Base-by-base conservation (phyloP, 352 stramenopile genomes). In the Thraustochytrium striatum region DNA sequence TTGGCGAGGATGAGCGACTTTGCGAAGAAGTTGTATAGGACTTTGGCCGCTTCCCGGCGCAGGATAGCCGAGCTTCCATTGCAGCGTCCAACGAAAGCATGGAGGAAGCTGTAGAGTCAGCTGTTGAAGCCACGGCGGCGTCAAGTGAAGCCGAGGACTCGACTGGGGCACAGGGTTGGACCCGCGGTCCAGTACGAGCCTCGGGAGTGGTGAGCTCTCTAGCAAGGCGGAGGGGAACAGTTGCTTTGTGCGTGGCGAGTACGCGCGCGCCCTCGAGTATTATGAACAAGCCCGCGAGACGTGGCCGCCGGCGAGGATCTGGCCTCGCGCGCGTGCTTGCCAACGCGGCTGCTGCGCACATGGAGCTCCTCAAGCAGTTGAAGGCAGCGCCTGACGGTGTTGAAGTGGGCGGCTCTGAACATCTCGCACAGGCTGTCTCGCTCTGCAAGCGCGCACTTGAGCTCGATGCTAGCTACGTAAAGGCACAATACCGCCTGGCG, bases 21-120 rank as follows among this genome's bases (percentile, higher is more conserved):
- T 70, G 65, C 65, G 3, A 65, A 44, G 3, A 75, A 75, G 47
- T 28, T 75, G 13, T 72, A 75, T 30, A 38, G 13, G 65, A 75
- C 47, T 75, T 75, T 30, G 61, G 61, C 13, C 65, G 65, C 3
- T 75, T 75, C 36, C 65, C 65, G 11, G 65, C 65, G 3, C 8
- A 69, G 33, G 32, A 57, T 8, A 55, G 7, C 5, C 9, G 21
- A 16, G 39, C n/a, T 21, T 16, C 62, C 9, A 25, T 13, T 16
- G 62, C 21, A 8, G 8, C 21, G 43, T 65, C 21, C 16, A 72
- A 73, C 11, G 28, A 73, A 75, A 21, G 9, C 11, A 32, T 47
- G 0, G 35, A 61, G 32, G 19, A 75, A 25, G n/a, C n/a, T n/a
- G n/a, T n/a, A n/a, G 9, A 55, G 25, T n/a, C 25, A 9, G 44